phyloP scores from a whole-genome alignment of 2,329 filamentous ascomycete genomes.

The Eurotiales sp. region DNA sequence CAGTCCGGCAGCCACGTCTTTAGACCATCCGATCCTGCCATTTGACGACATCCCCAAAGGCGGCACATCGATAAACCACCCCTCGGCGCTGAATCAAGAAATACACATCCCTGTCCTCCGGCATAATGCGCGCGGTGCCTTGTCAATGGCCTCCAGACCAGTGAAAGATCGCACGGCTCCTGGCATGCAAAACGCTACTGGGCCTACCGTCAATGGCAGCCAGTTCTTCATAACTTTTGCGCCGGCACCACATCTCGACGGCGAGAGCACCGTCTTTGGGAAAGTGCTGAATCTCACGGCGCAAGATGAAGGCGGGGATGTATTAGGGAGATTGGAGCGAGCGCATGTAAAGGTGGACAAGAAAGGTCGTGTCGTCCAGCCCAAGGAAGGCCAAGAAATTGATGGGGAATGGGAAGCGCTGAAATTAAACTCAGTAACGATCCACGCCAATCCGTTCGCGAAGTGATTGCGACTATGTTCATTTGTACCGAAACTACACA shows the following conservation, averaged over 20 bases:
- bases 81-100: slow-evolving; percentile 57
- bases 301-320: slow-evolving; percentile 44
- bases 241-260: slow-evolving; percentile 60
- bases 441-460: slow-evolving; percentile 65
- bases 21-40: slow-evolving; percentile 37
- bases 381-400: slow-evolving; percentile 35
- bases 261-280: slow-evolving; percentile 65
- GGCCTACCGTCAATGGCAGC: slow-evolving; percentile 48
- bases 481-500: neutral
- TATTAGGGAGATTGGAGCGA: slow-evolving; percentile 51
- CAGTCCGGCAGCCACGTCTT: slow-evolving; percentile 41
- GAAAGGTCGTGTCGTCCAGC: slow-evolving; percentile 54
- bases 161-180: slow-evolving; percentile 44
- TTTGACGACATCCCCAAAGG: slow-evolving; percentile 50
- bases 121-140: slow-evolving; percentile 55
- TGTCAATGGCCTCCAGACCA: slow-evolving; percentile 57
- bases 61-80: slow-evolving; percentile 54
- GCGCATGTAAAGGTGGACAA: slow-evolving; percentile 60
- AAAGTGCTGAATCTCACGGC: slow-evolving; percentile 48
- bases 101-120: slow-evolving; percentile 54
- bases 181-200: slow-evolving; percentile 40
- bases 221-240: slow-evolving; percentile 65
- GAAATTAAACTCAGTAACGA: slow-evolving; percentile 53
- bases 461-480: slow-evolving; percentile 34
- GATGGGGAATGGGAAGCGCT: slow-evolving; percentile 46